Conservation (phyloP, 768 basidiomycete species). For the Mycena metata region DNA sequence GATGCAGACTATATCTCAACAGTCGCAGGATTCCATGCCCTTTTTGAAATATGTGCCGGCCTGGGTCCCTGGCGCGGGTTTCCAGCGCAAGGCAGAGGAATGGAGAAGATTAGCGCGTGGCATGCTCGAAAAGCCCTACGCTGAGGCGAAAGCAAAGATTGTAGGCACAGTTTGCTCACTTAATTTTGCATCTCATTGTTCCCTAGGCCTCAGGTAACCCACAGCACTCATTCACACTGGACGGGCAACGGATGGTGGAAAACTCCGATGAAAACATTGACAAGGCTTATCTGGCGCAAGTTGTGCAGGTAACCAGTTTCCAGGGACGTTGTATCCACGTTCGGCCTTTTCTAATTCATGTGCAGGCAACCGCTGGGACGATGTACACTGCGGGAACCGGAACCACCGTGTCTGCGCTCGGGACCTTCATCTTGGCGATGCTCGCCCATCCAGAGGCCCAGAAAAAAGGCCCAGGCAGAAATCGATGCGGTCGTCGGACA, state of each 20-base stretch:
- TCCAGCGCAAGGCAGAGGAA: slow-evolving; percentile 53
- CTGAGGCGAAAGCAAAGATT: slow-evolving; percentile 49
- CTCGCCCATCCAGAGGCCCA: slow-evolving; percentile 52
- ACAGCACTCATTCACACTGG: slow-evolving; percentile 21
- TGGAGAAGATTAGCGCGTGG: slow-evolving; percentile 50
- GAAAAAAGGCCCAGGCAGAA: slow-evolving; percentile 53
- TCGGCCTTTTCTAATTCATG: too few relatives aligned
- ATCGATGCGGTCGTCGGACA: slow-evolving; percentile 52
- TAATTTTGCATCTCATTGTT: slow-evolving; percentile 19
- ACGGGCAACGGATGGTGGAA: slow-evolving; percentile 16
- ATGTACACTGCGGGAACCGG: slow-evolving; percentile 46
- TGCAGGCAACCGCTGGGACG: slow-evolving; percentile 1
- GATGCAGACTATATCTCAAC: background rate
- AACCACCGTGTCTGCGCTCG: slow-evolving; percentile 51
- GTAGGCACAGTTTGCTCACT: slow-evolving; percentile 39
- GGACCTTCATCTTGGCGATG: slow-evolving; percentile 55
- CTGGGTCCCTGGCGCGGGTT: slow-evolving; percentile 63
- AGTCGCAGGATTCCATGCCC: slow-evolving; percentile 50
- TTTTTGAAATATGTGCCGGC: slow-evolving; percentile 44
- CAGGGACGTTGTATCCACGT: too few relatives aligned
- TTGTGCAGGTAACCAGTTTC: slow-evolving; percentile 3
- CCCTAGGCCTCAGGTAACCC: slow-evolving; percentile 33
- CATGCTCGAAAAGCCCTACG: slow-evolving; percentile 57
- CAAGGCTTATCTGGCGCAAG: slow-evolving; percentile 23
- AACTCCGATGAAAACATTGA: slow-evolving; percentile 2